Evolutionary conservation across 495 filamentous ascomycete species (phyloP), one percentile per base, ranked within the genome.

Genomic region (Tirmania nivea): DNA sequence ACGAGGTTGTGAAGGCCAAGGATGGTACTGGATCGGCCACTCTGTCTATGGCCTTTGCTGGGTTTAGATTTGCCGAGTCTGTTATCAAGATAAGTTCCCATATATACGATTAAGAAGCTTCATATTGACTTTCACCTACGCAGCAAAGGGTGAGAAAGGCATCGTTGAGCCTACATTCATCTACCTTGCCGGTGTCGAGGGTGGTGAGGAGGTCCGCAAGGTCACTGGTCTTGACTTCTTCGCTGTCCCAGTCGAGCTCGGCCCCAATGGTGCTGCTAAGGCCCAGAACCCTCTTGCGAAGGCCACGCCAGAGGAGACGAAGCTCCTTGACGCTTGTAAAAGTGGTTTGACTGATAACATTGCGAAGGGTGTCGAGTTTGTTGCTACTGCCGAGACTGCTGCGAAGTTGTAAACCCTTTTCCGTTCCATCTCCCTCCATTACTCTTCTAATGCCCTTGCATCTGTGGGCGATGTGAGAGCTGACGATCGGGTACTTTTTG

Each of bases 1-100:
- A 97, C 64, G 90, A 97, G 74, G 90, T 97, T 60, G 90, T 96
- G 65, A 79, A 90, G 74, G 90, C 90, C 65, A 97, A 97, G 81
- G 84, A 89, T 55, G 90, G 90, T 61, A 77, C 80, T 64, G 90
- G 90, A 57, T 94, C 88, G 39, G 90, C 90, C 58, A 97, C 90
- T 54, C 78, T 96, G 35, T 94, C 86, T 58, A 97, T 97, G 90
- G 90, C 90, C 53, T 95, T 83, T 66, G 90, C 90, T 60, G 90
- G 92, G 57, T 96, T 78, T 76, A 78, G 86, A 59, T 94, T 94
- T 66, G 81, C 90, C 61, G 87, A 95, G 75, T 82, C 83, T 67
- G 71, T 97, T 36, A 79, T 97, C 66, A 90, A 83, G 74, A 62
- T 60, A 60, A 47, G 36, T 48, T 9, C 48, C 21, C 14, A 14